A percentile compares a stretch with the other conserved stretches of the same genome.
These are phyloP conservation scores for Rhodosporidiobolus odoratus DNA, from an alignment of 768 basidiomycete genomes.

Conservation along the genomic window DNA sequence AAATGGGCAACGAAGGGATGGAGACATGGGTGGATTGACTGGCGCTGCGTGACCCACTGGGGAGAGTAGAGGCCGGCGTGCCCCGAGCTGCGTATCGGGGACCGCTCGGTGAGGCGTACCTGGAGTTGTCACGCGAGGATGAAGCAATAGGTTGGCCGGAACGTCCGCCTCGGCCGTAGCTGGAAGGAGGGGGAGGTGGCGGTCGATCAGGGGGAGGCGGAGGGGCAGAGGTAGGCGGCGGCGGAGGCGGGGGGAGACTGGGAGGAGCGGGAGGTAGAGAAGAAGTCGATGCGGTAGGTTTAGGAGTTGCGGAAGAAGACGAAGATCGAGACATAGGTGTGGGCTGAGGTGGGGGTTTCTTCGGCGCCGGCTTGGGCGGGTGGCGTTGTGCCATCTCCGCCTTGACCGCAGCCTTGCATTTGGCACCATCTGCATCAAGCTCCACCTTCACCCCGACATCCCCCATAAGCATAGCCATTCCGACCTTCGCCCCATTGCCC, in stretches of 20 bases:
- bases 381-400: conserved; percentile 49
- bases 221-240: conserved; percentile 35
- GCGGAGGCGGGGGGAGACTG: conserved; percentile 9
- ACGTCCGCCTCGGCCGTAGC: conserved; percentile 43
- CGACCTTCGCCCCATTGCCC: conserved; percentile 62
- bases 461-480: conserved; percentile 47
- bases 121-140: neutral
- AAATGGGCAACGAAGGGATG: neutral
- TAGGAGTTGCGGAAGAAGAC: neutral
- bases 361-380: conserved; percentile 10
- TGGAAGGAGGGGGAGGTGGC: conserved; percentile 48
- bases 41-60: neutral
- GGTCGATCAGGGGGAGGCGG: conserved; percentile 48
- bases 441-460: conserved; percentile 61
- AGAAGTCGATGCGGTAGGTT: neutral
- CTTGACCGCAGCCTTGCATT: conserved; percentile 61
- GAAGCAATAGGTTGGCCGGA: conserved; percentile 21
- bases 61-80: neutral
- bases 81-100: neutral
- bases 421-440: conserved; percentile 68
- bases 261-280: conserved; percentile 20
- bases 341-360: conserved; percentile 1
- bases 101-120: neutral
- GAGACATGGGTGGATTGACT: neutral
- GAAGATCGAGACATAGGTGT: neutral